phyloP scores from a whole-genome alignment of 2,329 filamentous ascomycete genomes.

The Ophiostoma australiae region DNA sequence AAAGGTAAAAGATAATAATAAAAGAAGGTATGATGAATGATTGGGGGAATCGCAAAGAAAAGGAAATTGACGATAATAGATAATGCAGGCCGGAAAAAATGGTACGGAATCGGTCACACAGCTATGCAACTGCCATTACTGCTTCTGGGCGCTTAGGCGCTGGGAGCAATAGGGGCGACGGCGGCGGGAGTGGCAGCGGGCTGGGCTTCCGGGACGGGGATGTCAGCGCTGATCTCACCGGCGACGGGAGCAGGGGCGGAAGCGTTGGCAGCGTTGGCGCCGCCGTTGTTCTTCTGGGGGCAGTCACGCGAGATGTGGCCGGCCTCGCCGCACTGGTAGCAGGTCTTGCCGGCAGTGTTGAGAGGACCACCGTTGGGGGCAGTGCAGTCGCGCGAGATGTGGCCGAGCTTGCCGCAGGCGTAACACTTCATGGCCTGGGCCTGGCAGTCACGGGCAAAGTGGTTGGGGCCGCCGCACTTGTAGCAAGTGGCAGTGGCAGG shows the following conservation, averaged over 20 bases:
- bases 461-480: constrained; percentile 83
- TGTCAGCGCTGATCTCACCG: constrained; percentile 42
- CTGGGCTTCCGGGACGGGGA: constrained; percentile 38
- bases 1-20: not conserved
- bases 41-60: constrained; percentile 8
- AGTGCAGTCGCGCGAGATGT: constrained; percentile 91
- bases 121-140: not conserved
- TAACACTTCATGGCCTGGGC: constrained; percentile 99
- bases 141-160: constrained; percentile 29
- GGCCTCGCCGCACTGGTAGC: constrained; percentile 93
- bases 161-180: constrained; percentile 44
- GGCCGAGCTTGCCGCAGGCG: constrained; percentile 89
- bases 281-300: constrained; percentile 57
- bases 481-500: constrained; percentile 67
- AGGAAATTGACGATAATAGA: not conserved
- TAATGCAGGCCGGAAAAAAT: not conserved
- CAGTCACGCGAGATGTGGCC: constrained; percentile 96
- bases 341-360: constrained; percentile 95
- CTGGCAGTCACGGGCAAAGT: constrained; percentile 97
- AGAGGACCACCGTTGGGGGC: constrained; percentile 92
- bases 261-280: constrained; percentile 13
- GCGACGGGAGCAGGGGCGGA: constrained; percentile 37
- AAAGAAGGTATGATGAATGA: not conserved
- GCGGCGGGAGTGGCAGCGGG: constrained; percentile 42
- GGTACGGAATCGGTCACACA: not conserved